A percentile compares a stretch with the other conserved stretches of the same genome.
Evolutionary conservation across 2,329 filamentous ascomycete genomes (phyloP).

Genomic region (Neofusicoccum sp.): DNA sequence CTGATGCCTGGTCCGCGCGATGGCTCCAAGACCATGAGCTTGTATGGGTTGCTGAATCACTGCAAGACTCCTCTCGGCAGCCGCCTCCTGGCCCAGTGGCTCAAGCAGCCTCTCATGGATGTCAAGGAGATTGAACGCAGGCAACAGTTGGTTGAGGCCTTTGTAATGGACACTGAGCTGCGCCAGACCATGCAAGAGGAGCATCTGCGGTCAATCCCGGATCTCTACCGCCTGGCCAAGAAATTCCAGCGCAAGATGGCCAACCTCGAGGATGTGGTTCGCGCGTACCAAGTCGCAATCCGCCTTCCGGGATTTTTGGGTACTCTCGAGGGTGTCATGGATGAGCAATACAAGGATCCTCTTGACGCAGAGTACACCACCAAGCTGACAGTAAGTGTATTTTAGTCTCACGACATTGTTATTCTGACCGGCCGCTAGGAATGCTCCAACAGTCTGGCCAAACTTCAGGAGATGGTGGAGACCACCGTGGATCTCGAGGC

Average conservation of each 20-base stretch:
- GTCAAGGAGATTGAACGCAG: conserved; percentile 84
- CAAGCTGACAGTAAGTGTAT: conserved; percentile 58
- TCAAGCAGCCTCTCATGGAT: conserved; percentile 97
- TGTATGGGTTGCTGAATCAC: conserved; percentile 92
- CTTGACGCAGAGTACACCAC: conserved; percentile 85
- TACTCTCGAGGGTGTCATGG: conserved; percentile 91
- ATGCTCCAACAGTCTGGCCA: conserved; percentile 76
- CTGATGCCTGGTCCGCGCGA: conserved; percentile 95
- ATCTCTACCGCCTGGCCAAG: conserved; percentile 90
- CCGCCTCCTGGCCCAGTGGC: conserved; percentile 87
- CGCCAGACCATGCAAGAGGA: conserved; percentile 97
- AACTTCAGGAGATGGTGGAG: conserved; percentile 96
- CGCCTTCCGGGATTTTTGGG: conserved; percentile 86
- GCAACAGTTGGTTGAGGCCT: conserved; percentile 93
- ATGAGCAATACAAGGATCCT: conserved; percentile 86
- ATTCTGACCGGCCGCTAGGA: conserved; percentile 39
- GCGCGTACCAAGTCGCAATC: conserved; percentile 92
- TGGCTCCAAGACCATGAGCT: conserved; percentile 95
- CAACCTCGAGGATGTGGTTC: conserved; percentile 91
- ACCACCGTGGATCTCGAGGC: conserved; percentile 96
- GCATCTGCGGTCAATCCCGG: conserved; percentile 88
- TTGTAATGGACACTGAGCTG: conserved; percentile 88
- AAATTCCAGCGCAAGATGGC: conserved; percentile 91
- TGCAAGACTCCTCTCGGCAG: conserved; percentile 97
- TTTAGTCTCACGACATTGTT: conserved; percentile 36